Percentiles rank a stretch among this genome's conserved stretches.
These are phyloP conservation scores for Aspergillus sp. DNA, from an alignment of 2,329 filamentous ascomycete species.

Conservation along the genomic window DNA sequence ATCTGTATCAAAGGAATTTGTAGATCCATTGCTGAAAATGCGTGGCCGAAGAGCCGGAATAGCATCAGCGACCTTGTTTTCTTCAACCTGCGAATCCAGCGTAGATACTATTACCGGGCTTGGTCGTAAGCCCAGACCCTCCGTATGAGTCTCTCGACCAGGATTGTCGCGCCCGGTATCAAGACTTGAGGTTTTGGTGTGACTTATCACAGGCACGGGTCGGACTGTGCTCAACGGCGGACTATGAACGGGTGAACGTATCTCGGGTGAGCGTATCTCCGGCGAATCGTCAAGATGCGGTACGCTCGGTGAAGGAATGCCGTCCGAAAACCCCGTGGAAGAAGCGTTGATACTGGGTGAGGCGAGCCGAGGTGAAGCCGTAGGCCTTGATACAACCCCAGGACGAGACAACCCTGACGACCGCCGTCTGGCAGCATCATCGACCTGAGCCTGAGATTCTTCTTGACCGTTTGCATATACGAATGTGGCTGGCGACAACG, in stretches of 20 bases:
- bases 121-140: slow-evolving; percentile 25
- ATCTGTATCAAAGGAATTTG: slow-evolving; percentile 32
- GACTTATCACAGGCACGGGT: slow-evolving; percentile 20
- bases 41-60: slow-evolving; percentile 28
- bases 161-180: slow-evolving; percentile 22
- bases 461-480: slow-evolving; percentile 39
- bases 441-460: slow-evolving; percentile 23
- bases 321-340: slow-evolving; percentile 25
- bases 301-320: slow-evolving; percentile 16
- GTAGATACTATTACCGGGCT: slow-evolving; percentile 34
- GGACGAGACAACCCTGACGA: slow-evolving; percentile 33
- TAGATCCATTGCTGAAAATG: slow-evolving; percentile 35
- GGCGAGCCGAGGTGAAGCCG: slow-evolving; percentile 31
- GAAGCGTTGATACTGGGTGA: slow-evolving; percentile 30
- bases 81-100: slow-evolving; percentile 21
- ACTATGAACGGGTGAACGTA: slow-evolving; percentile 18
- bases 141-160: slow-evolving; percentile 4
- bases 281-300: slow-evolving; percentile 23
- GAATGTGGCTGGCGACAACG: slow-evolving; percentile 31
- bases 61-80: slow-evolving; percentile 23
- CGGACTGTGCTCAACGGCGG: slow-evolving; percentile 21
- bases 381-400: slow-evolving; percentile 21
- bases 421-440: slow-evolving; percentile 22
- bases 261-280: slow-evolving; percentile 22
- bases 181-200: slow-evolving; percentile 36